phyloP scores from a whole-genome alignment of 2,329 filamentous ascomycete species.

The Dactylonectria estremocensis region DNA sequence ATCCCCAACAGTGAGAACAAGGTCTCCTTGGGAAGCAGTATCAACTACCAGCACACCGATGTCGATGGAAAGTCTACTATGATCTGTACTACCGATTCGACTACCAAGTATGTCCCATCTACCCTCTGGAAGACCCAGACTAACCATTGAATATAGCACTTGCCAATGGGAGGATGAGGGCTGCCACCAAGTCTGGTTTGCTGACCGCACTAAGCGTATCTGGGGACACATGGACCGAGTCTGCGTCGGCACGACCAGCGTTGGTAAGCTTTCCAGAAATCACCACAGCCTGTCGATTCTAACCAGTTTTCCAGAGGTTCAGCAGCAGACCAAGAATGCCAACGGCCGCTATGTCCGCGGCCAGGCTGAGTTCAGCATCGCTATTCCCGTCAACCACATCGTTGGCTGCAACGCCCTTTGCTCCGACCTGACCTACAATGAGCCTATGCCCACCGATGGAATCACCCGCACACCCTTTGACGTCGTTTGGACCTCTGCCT shows the following conservation, averaged over 20 bases:
- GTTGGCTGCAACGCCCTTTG: slow-evolving; percentile 33
- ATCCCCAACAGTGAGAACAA: slow-evolving; percentile 10
- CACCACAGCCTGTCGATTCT: neutral
- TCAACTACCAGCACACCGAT: slow-evolving; percentile 25
- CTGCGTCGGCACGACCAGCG: slow-evolving; percentile 22
- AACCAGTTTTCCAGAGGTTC: slow-evolving; percentile 20
- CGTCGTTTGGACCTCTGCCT: too few relatives aligned
- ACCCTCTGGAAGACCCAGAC: neutral
- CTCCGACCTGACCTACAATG: slow-evolving; percentile 18
- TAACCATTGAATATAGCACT: neutral
- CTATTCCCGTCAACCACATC: slow-evolving; percentile 28
- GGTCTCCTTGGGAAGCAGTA: slow-evolving; percentile 12
- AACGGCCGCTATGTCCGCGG: slow-evolving; percentile 32
- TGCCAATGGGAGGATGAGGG: slow-evolving; percentile 22
- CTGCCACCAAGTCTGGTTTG: slow-evolving; percentile 25
- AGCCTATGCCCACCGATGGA: slow-evolving; percentile 23
- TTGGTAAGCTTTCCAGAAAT: slow-evolving; percentile 7
- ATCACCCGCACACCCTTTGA: slow-evolving; percentile 18
- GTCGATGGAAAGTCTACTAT: neutral
- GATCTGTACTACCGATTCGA: slow-evolving; percentile 25
- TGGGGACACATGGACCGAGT: slow-evolving; percentile 29
- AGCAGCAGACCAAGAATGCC: slow-evolving; percentile 27
- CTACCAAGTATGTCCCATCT: slow-evolving; percentile 14
- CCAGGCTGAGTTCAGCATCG: slow-evolving; percentile 34
- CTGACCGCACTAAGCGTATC: slow-evolving; percentile 28